Evolutionary conservation across 139 green algal genomes (phyloP).

Genomic region (Chlamydomonas eustigma): DNA sequence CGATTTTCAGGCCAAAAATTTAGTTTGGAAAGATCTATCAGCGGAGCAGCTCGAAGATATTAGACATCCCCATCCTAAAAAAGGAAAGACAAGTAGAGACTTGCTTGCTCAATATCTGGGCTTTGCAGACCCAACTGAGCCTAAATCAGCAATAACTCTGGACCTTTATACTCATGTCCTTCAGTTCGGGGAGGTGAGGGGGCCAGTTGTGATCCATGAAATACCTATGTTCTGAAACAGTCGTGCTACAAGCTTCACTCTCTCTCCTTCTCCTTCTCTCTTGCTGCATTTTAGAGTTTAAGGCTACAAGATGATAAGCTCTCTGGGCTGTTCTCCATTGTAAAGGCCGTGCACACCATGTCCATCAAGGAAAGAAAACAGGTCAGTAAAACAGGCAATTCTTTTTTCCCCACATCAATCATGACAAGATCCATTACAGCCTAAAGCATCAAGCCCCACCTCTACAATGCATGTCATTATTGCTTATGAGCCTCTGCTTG

Average conservation of each 20-base stretch:
- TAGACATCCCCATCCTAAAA: slow-evolving; percentile 30
- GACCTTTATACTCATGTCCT: slow-evolving; percentile 36
- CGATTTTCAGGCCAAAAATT: slow-evolving; percentile 18
- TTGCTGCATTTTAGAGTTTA: slow-evolving; percentile 12
- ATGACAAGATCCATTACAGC: too few relatives aligned
- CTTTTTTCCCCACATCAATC: too few relatives aligned
- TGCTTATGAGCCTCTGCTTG: too few relatives aligned
- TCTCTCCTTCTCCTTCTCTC: not conserved
- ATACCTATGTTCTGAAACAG: not conserved
- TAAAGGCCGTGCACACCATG: slow-evolving; percentile 45
- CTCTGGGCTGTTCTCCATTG: slow-evolving; percentile 53
- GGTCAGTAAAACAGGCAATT: not conserved
- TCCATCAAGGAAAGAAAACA: slow-evolving; percentile 15
- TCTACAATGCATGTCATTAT: too few relatives aligned
- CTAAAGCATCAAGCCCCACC: too few relatives aligned
- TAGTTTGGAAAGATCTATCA: slow-evolving; percentile 38
- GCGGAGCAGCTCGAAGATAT: slow-evolving; percentile 30
- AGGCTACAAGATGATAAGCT: slow-evolving; percentile 49
- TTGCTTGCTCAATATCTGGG: slow-evolving; percentile 31
- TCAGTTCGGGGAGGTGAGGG: slow-evolving; percentile 29
- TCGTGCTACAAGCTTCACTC: not conserved
- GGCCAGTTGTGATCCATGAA: not conserved
- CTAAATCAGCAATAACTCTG: slow-evolving; percentile 26
- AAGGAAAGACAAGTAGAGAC: slow-evolving; percentile 22
- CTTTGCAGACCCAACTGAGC: slow-evolving; percentile 14